These are phyloP conservation scores for Corallochytrium limacisporum DNA, from an alignment of 78 protist species.

Conservation along the genomic window DNA sequence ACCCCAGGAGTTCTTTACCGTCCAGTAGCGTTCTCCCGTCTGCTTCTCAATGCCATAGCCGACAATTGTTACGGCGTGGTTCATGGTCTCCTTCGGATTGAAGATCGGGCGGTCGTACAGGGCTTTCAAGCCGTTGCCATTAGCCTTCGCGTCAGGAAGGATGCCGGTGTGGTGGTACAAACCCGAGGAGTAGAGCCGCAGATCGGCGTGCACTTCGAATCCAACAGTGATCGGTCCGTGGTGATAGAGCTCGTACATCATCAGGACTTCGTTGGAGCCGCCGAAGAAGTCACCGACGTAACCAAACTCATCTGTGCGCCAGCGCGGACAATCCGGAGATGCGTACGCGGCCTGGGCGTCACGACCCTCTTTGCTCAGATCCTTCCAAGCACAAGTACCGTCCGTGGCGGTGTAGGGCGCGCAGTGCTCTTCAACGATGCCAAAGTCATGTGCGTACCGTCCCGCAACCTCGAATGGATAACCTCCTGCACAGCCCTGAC, in stretches of 20 bases:
- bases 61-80: constrained; percentile 2
- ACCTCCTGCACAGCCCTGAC: constrained; percentile 14
- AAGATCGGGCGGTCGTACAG: neutral
- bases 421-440: neutral
- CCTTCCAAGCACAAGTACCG: neutral
- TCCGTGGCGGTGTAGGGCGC: neutral
- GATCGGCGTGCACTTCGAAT: neutral
- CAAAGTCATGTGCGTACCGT: neutral
- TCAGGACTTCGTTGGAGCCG: neutral
- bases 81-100: neutral
- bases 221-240: constrained; percentile 4
- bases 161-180: neutral
- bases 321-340: neutral
- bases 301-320: neutral
- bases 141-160: no score
- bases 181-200: neutral
- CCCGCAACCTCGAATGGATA: neutral
- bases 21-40: constrained; percentile 2
- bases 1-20: constrained; percentile 2
- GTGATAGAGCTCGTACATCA: neutral
- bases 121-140: neutral
- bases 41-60: constrained; percentile 2
- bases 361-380: neutral
- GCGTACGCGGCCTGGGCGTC: neutral
- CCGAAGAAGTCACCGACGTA: constrained; percentile 13